Evolutionary conservation across 148 eudicot species (phyloP).

Genomic region (Nepenthes gracilis): DNA sequence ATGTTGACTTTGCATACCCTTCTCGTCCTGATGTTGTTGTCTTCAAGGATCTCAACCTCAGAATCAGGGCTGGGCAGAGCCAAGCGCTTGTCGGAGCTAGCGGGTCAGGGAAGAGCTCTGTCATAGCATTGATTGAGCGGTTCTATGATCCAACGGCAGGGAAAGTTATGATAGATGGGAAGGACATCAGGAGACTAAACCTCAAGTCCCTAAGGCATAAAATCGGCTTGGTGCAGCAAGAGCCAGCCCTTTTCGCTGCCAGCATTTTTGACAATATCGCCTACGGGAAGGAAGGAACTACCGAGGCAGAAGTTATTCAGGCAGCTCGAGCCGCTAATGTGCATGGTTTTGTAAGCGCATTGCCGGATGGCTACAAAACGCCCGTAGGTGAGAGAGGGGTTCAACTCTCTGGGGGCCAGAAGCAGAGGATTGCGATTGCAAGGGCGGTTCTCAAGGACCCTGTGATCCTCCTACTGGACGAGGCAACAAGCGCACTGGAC

Average conservation of each 20-base stretch:
- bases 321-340: conserved; percentile 89
- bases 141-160: conserved; percentile 81
- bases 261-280: conserved; percentile 93
- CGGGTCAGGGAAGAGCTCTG: conserved; percentile 95
- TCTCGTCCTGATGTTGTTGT: conserved; percentile 77
- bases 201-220: conserved; percentile 63
- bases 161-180: conserved; percentile 94
- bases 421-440: conserved; percentile 88
- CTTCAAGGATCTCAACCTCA: conserved; percentile 73
- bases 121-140: conserved; percentile 72
- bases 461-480: conserved; percentile 69
- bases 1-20: conserved; percentile 87
- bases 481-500: conserved; percentile 94
- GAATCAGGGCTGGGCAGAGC: conserved; percentile 94
- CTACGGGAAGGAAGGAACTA: conserved; percentile 86
- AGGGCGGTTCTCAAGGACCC: conserved; percentile 88
- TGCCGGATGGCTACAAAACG: conserved; percentile 92
- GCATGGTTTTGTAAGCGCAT: conserved; percentile 76
- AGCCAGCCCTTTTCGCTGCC: conserved; percentile 86
- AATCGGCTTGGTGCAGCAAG: conserved; percentile 89
- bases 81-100: conserved; percentile 97
- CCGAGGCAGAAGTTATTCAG: conserved; percentile 84
- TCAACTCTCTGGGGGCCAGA: conserved; percentile 94
- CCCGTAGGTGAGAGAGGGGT: conserved; percentile 92
- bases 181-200: conserved; percentile 68